Evolutionary conservation across 1,284 basidiomycete species (phyloP).

Genomic region (Puccinia polysora): DNA sequence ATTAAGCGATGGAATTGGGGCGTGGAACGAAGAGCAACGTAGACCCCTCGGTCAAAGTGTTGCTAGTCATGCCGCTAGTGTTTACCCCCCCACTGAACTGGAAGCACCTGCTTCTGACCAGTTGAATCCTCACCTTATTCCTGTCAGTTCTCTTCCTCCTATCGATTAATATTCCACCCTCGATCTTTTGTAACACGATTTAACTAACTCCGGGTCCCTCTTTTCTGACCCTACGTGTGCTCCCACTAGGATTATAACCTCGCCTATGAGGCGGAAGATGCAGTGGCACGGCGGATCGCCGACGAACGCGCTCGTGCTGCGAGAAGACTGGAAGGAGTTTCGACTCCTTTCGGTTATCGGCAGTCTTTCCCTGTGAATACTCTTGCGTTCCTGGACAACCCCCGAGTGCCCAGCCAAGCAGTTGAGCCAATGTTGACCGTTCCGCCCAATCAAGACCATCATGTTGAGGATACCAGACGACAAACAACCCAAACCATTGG

Average conservation of each 20-base stretch:
- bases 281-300: constrained; percentile 33
- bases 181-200: background rate
- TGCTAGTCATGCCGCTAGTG: background rate
- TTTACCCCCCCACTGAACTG: constrained; percentile 34
- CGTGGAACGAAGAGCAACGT: background rate
- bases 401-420: background rate
- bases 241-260: constrained; percentile 40
- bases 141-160: constrained; percentile 12
- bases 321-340: constrained; percentile 39
- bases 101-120: constrained; percentile 21
- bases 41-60: constrained; percentile 1
- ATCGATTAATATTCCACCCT: background rate
- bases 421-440: background rate
- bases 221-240: constrained; percentile 5
- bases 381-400: background rate
- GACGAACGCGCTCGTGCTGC: constrained; percentile 43
- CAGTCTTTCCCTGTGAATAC: background rate
- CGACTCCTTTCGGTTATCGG: constrained; percentile 35
- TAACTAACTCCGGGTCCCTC: background rate
- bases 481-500: background rate
- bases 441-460: constrained; percentile 31
- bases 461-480: background rate
- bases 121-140: constrained; percentile 24
- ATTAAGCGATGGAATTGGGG: background rate
- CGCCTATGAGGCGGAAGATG: constrained; percentile 42